Base-by-base conservation (phyloP, 164 flowering plant species). In the Vitis cinerea region DNA sequence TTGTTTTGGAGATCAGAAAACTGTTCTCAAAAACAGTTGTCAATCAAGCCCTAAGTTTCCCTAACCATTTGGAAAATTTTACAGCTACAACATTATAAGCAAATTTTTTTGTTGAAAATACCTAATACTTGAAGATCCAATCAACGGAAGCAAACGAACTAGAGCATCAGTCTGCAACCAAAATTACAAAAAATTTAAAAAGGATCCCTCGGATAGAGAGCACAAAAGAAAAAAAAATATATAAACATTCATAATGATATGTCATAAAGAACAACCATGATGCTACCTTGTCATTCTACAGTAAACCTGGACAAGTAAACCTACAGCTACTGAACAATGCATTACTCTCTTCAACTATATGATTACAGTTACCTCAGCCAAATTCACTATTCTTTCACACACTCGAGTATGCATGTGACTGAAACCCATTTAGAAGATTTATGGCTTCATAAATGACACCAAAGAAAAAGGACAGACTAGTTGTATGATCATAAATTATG, bases 41-140 rank as follows among this genome's bases (percentile, higher is more conserved):
- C 27, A 23, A 23, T 23, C 27, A 23, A 2, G 27, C 27, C 27
- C 27, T 23, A 23, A 8, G 27, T 10, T 19, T 9, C 61, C 37
- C 29, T 9, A 29, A 27, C 23, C 10, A 27, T 56, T 51, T 13
- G 16, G 15, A 16, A 2, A 47, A 17, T 64, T 14, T 64, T 31
- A 64, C 27, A 51, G 14, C 59, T 12, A 52, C 16, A 30, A 68
- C 9, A 50, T 19, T 44, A 48, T 60, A 27, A 54, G 65, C 56
- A 68, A 61, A 67, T 44, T 4, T n/a, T 64, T 53, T 44, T 47
- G 49, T 67, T 59, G 44, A 77, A 37, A 70, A 8, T 85, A 94
- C 99, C 99, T 94, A 78, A 84, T 70, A 75, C 69, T 80, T 63
- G 99, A 95, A 47, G 97, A 88, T 71, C 99, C 99, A 79, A 95